Percentiles rank a stretch among this genome's conserved stretches.
Conservation (phyloP, 345 rosid genomes). For the Gossypium australe region DNA sequence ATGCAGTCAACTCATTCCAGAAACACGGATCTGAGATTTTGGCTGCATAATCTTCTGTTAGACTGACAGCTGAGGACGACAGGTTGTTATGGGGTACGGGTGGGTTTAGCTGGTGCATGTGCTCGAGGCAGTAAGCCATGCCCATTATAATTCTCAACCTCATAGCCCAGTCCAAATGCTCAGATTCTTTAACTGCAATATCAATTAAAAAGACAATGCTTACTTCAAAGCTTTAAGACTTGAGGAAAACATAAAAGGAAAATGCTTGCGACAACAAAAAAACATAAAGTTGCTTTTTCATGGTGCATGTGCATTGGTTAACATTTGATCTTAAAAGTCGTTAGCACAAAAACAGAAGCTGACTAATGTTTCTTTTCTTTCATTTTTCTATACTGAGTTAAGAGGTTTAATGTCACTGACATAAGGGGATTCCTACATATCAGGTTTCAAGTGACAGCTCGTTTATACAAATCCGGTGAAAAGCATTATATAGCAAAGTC, state of each 20-base stretch:
- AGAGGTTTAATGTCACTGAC: not conserved
- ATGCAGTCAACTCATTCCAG: constrained; percentile 47
- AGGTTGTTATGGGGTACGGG: constrained; percentile 59
- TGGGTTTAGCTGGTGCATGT: constrained; percentile 75
- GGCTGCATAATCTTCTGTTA: constrained; percentile 88
- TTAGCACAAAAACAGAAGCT: not conserved
- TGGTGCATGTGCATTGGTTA: not conserved
- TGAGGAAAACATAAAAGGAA: not conserved
- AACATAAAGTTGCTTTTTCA: not conserved
- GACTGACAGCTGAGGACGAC: constrained; percentile 58
- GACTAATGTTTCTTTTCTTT: not conserved
- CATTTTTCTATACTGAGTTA: not conserved
- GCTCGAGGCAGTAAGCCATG: constrained; percentile 73
- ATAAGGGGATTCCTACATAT: not conserved
- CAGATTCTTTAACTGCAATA: constrained; percentile 78
- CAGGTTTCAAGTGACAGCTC: not conserved
- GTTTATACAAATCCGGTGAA: not conserved
- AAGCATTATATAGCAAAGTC: not conserved
- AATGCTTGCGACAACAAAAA: not conserved
- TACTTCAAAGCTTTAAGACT: not conserved
- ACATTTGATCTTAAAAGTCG: not conserved
- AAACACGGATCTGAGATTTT: constrained; percentile 71
- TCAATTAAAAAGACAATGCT: not conserved
- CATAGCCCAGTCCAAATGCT: constrained; percentile 83
- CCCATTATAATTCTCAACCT: constrained; percentile 89